Evolutionary conservation across 768 basidiomycete species (phyloP).

Genomic region (Coprinopsis sp.): DNA sequence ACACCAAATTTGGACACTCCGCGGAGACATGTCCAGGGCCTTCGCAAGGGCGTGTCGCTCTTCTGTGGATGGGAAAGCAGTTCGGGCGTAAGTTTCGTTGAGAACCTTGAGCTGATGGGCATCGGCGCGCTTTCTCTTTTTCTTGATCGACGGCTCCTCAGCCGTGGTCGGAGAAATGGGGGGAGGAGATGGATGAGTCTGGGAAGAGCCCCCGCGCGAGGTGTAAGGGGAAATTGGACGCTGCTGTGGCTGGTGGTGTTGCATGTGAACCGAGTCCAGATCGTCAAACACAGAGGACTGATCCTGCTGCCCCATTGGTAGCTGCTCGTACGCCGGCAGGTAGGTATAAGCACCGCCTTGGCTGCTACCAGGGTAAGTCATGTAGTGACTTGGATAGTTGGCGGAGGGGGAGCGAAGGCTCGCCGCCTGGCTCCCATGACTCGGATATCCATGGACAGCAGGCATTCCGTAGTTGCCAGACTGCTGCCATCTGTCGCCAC

Average conservation of each 20-base stretch:
- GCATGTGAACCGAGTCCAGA: conserved; percentile 22
- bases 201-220: conserved; percentile 32
- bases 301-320: conserved; percentile 25
- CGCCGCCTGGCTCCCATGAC: conserved; percentile 16
- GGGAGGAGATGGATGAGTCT: conserved; percentile 43
- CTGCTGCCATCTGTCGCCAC: conserved; percentile 47
- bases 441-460: conserved; percentile 29
- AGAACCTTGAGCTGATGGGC: conserved; percentile 74
- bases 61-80: conserved; percentile 85
- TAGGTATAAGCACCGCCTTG: conserved; percentile 39
- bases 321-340: conserved; percentile 30
- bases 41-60: conserved; percentile 76
- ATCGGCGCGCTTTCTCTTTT: conserved; percentile 84
- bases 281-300: conserved; percentile 29
- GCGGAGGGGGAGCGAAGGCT: conserved; percentile 63
- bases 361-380: conserved; percentile 37
- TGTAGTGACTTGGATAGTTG: conserved; percentile 54
- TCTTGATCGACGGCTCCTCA: conserved; percentile 75
- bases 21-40: conserved; percentile 74
- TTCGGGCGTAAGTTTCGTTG: conserved; percentile 75
- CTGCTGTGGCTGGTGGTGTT: too few species aligned
- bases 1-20: conserved; percentile 86
- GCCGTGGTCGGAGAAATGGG: conserved; percentile 43
- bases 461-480: conserved; percentile 29
- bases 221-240: conserved; percentile 44